These are phyloP conservation scores for Auxenochlorella protothecoides DNA, from an alignment of 139 green algal species.

Conservation along the genomic window DNA sequence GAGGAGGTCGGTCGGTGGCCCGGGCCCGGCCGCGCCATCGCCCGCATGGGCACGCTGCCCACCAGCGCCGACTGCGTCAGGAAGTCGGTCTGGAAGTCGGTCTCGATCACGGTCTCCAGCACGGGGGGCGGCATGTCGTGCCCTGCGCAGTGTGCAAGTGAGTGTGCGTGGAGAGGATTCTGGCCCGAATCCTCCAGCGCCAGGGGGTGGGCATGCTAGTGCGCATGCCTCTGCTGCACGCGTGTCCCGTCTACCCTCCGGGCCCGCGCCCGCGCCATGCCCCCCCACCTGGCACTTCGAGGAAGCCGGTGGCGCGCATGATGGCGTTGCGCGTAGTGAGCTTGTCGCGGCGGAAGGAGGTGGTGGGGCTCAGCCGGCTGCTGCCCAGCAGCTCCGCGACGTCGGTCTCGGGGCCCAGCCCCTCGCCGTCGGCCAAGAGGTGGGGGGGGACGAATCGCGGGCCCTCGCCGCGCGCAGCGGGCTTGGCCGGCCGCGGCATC, in stretches of 20 bases:
- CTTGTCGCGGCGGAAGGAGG: conserved; percentile 29
- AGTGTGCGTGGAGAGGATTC: no score
- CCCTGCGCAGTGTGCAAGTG: no score
- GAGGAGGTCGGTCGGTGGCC: not conserved
- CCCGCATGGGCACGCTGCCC: not conserved
- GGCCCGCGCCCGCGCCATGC: not conserved
- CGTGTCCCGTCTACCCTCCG: not conserved
- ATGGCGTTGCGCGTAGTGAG: conserved; percentile 41
- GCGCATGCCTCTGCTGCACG: not conserved
- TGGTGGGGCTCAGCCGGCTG: conserved; percentile 17
- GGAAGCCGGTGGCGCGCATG: conserved; percentile 40
- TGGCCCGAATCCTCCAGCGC: no score
- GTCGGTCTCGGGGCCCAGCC: not conserved
- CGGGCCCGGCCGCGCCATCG: not conserved
- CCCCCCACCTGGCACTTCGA: conserved; percentile 19
- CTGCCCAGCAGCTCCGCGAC: not conserved
- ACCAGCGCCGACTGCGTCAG: not conserved
- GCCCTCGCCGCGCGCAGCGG: not conserved
- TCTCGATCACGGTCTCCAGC: no score
- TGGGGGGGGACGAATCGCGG: conserved; percentile 35
- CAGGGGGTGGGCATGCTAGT: no score
- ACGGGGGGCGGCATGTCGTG: no score
- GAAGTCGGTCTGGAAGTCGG: not conserved
- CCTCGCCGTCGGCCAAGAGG: conserved; percentile 14
- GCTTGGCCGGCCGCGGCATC: conserved; percentile 15